Conservation (phyloP, 2,329 filamentous ascomycete species). For the Colletotrichum horii region DNA sequence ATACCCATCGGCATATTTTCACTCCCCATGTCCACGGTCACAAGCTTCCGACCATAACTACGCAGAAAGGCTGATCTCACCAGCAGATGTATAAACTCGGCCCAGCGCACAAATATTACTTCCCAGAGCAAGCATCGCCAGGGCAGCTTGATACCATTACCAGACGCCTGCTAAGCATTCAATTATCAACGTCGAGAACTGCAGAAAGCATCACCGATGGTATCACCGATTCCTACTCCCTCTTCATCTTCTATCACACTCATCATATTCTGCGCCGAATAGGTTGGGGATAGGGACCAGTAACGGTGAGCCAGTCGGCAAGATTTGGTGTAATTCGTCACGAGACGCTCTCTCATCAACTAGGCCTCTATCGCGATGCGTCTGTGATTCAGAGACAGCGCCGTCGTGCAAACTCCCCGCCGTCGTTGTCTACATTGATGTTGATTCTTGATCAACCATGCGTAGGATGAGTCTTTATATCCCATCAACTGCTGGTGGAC, state of each 20-base stretch:
- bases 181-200: too few relatives aligned
- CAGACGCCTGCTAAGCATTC: background rate
- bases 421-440: too few relatives aligned
- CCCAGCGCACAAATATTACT: background rate
- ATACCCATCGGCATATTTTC: background rate
- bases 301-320: background rate
- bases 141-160: accelerated
- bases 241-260: accelerated
- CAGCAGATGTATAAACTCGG: accelerated
- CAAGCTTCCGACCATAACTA: accelerated
- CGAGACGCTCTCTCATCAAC: too few relatives aligned
- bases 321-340: accelerated
- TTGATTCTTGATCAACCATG: too few relatives aligned
- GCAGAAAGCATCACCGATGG: too few relatives aligned
- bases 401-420: too few relatives aligned
- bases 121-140: background rate
- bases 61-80: accelerated
- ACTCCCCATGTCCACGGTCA: background rate
- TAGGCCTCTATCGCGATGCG: too few relatives aligned
- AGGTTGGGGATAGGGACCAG: accelerated
- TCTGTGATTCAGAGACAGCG: background rate
- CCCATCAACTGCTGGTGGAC: too few relatives aligned
- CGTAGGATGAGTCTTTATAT: too few relatives aligned
- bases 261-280: background rate
- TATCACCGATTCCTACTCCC: background rate